Evolutionary conservation across 2,329 filamentous ascomycete genomes (phyloP), one percentile per base, ranked within the genome.

Genomic region (Dothistroma septosporum): DNA sequence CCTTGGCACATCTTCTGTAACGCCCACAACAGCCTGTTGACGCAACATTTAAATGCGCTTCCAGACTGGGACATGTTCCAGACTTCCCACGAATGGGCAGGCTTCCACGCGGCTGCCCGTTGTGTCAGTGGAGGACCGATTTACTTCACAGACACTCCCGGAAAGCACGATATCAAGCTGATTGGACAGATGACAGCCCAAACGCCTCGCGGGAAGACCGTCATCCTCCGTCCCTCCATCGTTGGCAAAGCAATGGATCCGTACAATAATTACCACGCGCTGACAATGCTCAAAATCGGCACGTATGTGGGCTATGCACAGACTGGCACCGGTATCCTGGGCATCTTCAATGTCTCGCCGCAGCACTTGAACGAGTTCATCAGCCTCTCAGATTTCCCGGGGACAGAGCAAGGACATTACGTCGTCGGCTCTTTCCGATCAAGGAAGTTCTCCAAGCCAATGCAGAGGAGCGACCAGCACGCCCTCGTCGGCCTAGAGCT

Each of bases 1-100:
- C 85, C 92, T 0, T 99, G 94, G 93, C 94, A 99, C 74, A 83
- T 97, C 37, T 99, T 95, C 80, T 86, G 88, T 64, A 99, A 97
- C 72, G 93, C 93, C 0, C 90, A 97, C 75, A 97, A 96, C 73
- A 82, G 85, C 33, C 80, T 97, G 0, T 79, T 97, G 14, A 92
- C 89, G 1, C 87, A 91, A 64, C 88, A 94, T 70, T 80, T 97
- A 33, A 96, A 97, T 67, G 85, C 91, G 0, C 77, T 97, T 0
- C 93, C 94, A 0, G 92, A 97, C 74, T 89, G 86, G 86, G 86
- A 89, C 69, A 89, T 89, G 86, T 89, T 89, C 70, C 86, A 89
- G 69, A 88, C 86, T 0, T 80, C 78, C 21, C 85, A 88, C 66
- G 77, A 81, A 1, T 96, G 90, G 73, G 89, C 89, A 0, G 84